Base-by-base conservation (phyloP, 1,284 basidiomycete genomes). In the Cutaneotrichosporon sp. region DNA sequence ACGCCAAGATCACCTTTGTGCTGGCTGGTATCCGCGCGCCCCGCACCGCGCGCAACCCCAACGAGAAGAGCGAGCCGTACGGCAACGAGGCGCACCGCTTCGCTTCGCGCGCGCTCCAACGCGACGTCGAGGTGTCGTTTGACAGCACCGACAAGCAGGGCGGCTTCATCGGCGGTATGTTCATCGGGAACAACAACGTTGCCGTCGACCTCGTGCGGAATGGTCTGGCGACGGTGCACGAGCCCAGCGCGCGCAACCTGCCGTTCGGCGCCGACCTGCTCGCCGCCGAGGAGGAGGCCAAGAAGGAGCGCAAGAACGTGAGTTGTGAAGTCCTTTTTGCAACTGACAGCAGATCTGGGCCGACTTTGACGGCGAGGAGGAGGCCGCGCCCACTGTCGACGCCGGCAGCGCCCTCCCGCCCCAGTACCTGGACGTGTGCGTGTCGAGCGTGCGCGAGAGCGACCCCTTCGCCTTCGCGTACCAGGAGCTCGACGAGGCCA, bases 101-200 rank as follows among this genome's bases (percentile, higher is more conserved):
- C 70, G 85, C 91, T 4, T 86, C 87, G 52, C 84, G 85, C 62
- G 93, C 89, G 72, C 88, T 97, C 87, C 97, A 99, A 78, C 87
- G 95, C 25, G 97, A 99, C 72, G 89, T 94, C 16, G 95, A 99
- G 79, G 87, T 98, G 64, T 89, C 92, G 68, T 87, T 97, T 50
- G 90, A 95, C 62, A 85, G 86, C 49, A 87, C 89, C 16, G 95
- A 99, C 82, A 97, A 97, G 81, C 89, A 89, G 18, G 95, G 95
- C 43, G 95, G 95, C 8, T 98, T 97, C 81, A 95, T 99, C 68
- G 95, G 95, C 18, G 82, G 89, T 0, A 82, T 97, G 59, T 97
- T 90, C 78, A 68, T 90, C 70, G 92, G 85, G 71, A 72, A 73
- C 2, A 89, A 92, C 67, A 98, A 97, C 75, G 88, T 86, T 50